Conservation (phyloP, 106 monocot genomes). For the Dioscorea dumetorum region DNA sequence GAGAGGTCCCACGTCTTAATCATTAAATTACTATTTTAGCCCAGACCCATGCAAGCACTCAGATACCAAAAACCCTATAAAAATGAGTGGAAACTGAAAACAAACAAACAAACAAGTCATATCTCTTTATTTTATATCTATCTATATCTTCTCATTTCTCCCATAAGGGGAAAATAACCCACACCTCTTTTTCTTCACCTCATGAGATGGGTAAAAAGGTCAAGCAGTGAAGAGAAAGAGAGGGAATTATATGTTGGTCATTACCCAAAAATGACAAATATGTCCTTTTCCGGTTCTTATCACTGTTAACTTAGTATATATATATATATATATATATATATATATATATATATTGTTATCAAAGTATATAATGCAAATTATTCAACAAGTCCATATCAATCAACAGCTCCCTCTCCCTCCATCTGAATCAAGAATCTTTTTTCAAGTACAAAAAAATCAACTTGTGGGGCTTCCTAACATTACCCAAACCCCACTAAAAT, state of each 20-base stretch:
- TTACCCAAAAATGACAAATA: background rate
- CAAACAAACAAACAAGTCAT: background rate
- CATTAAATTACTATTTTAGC: conserved; percentile 5
- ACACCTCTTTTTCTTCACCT: background rate
- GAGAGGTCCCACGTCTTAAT: background rate
- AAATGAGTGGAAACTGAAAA: background rate
- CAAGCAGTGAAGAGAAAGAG: background rate
- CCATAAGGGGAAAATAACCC: background rate
- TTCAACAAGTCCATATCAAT: background rate
- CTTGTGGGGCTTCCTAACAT: background rate
- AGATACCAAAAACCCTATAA: background rate
- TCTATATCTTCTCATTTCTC: too few species aligned
- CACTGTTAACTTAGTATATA: background rate
- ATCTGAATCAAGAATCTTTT: conserved; percentile 1
- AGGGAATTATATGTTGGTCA: background rate
- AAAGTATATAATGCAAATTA: background rate
- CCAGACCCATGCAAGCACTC: background rate
- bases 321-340: background rate
- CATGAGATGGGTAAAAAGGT: background rate
- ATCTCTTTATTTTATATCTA: background rate
- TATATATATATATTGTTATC: background rate
- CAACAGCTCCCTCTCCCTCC: background rate
- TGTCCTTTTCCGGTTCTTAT: background rate
- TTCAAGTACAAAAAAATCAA: background rate
- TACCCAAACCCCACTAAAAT: background rate